Percentiles rank a stretch among this genome's conserved stretches.
Evolutionary conservation across 2,329 filamentous ascomycete species (phyloP).

Genomic region (Trichoderma semiorbis): DNA sequence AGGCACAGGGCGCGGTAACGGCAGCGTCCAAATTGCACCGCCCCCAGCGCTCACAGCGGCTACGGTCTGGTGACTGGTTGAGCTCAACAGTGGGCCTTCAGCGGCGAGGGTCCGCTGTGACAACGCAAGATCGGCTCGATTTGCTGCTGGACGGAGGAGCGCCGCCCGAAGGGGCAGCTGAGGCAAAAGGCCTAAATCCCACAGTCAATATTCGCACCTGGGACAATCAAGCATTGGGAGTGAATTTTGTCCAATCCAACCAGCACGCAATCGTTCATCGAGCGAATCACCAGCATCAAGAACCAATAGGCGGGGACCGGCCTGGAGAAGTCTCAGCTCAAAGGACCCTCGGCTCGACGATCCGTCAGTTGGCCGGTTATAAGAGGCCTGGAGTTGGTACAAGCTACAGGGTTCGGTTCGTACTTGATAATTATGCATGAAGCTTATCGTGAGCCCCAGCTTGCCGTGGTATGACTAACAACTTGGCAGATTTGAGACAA

Average conservation of each 20-base stretch:
- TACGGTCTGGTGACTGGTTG: slow-evolving; percentile 12
- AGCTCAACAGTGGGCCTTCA: neutral
- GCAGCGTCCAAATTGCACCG: neutral
- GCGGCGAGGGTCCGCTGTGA: slow-evolving; percentile 9
- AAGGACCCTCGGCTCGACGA: neutral
- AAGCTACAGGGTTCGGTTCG: neutral
- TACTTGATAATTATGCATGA: neutral
- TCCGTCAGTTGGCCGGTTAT: neutral
- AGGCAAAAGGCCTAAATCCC: neutral
- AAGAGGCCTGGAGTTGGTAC: neutral
- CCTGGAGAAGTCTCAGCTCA: neutral
- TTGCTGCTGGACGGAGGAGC: neutral
- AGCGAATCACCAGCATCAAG: neutral
- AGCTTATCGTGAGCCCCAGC: neutral
- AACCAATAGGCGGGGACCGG: neutral
- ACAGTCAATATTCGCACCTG: neutral
- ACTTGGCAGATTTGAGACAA: neutral
- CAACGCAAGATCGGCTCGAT: slow-evolving; percentile 5
- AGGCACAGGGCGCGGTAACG: neutral
- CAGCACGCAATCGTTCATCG: neutral
- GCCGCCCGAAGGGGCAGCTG: slow-evolving; percentile 1
- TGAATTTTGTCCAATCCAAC: neutral
- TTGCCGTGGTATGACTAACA: neutral
- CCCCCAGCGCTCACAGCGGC: slow-evolving; percentile 7
- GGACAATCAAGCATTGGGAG: neutral